A percentile compares a stretch with the other conserved stretches of the same genome.
phyloP scores from a whole-genome alignment of 495 filamentous ascomycete species.

The Hyaloscypha bicolor region DNA sequence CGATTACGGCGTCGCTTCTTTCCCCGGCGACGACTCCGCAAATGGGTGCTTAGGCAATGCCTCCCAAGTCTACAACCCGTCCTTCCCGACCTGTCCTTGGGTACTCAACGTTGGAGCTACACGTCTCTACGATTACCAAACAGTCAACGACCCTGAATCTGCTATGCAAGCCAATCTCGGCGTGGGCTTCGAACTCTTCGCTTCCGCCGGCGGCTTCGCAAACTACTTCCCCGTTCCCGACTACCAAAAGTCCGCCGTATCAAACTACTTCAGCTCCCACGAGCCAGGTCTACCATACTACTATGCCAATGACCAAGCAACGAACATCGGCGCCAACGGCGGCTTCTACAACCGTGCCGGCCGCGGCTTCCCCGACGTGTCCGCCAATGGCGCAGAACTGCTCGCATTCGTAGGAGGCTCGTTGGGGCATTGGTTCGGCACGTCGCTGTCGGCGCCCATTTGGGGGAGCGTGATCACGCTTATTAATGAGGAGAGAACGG shows the following conservation, averaged over 20 bases:
- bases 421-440: constrained; percentile 36
- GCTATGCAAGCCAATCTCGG: constrained; percentile 34
- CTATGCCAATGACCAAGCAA: constrained; percentile 34
- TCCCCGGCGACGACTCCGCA: constrained; percentile 38
- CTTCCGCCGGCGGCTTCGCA: constrained; percentile 50
- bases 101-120: constrained; percentile 52
- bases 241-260: constrained; percentile 39
- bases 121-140: constrained; percentile 35
- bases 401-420: constrained; percentile 37
- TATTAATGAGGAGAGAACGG: constrained; percentile 49
- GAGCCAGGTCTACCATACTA: constrained; percentile 39
- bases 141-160: constrained; percentile 39
- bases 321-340: constrained; percentile 29
- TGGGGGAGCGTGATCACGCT: constrained; percentile 50
- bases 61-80: constrained; percentile 40
- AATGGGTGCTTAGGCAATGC: constrained; percentile 26
- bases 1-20: constrained; percentile 42
- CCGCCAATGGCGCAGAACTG: constrained; percentile 38
- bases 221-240: constrained; percentile 45
- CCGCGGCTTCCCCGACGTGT: constrained; percentile 42
- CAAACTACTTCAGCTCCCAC: constrained; percentile 31
- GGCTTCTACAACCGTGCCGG: constrained; percentile 43
- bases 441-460: constrained; percentile 39
- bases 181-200: constrained; percentile 29
- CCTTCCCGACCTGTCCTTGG: constrained; percentile 49